Percentiles rank a stretch among this genome's conserved stretches.
These are phyloP conservation scores for Rutstroemia sp. DNA, from an alignment of 2,329 filamentous ascomycete species.

Conservation along the genomic window DNA sequence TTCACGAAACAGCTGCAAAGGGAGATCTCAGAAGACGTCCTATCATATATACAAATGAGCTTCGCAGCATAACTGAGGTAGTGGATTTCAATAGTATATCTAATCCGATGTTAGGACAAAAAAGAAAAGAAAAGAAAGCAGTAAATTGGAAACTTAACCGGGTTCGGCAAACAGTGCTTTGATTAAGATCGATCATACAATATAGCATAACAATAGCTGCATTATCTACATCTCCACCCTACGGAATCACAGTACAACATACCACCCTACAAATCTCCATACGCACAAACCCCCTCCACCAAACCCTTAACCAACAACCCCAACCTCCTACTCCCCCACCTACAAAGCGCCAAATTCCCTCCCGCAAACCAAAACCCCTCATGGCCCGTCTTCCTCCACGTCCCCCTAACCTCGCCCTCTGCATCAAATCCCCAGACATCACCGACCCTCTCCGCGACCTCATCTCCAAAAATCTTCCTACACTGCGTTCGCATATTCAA, in stretches of 20 bases:
- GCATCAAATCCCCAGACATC: constrained; percentile 44
- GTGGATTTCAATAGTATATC: too few species aligned
- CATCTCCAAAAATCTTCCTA: constrained; percentile 42
- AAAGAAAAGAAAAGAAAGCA: too few species aligned
- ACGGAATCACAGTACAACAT: neutral
- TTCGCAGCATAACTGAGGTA: too few species aligned
- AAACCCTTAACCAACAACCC: constrained; percentile 43
- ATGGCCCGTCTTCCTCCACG: constrained; percentile 40
- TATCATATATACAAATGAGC: too few species aligned
- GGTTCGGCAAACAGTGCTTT: too few species aligned
- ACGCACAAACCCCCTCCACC: constrained; percentile 32
- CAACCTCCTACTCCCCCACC: constrained; percentile 39
- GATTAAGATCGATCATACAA: too few species aligned
- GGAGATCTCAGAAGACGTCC: too few species aligned
- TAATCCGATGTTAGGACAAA: too few species aligned
- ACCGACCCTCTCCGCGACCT: constrained; percentile 40
- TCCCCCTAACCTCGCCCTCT: constrained; percentile 41
- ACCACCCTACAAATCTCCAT: constrained; percentile 14
- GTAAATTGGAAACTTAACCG: too few species aligned
- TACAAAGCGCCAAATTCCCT: constrained; percentile 41
- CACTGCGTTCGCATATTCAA: constrained; percentile 46
- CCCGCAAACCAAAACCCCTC: constrained; percentile 46
- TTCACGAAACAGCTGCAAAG: too few species aligned
- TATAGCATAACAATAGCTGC: too few species aligned
- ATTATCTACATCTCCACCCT: too few species aligned